Conservation (phyloP, 176 grass and related monocot genomes). For the Ampelocalamus luodianensis region DNA sequence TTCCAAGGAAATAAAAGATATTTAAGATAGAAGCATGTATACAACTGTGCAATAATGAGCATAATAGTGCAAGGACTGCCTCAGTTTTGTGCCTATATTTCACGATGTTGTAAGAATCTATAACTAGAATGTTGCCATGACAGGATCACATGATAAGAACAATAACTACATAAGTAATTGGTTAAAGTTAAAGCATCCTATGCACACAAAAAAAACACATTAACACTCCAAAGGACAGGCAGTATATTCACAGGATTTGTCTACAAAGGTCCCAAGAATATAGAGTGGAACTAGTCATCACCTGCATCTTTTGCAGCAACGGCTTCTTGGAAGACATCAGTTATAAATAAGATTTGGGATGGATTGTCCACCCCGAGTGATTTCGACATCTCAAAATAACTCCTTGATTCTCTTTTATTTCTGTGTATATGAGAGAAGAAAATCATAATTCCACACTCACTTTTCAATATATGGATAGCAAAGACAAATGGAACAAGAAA, state of each 20-base stretch:
- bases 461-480: not conserved
- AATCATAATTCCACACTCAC: slow-evolving; percentile 5
- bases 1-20: not conserved
- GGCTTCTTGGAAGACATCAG: slow-evolving; percentile 90
- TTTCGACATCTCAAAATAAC: slow-evolving; percentile 83
- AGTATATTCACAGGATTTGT: slow-evolving; percentile 20
- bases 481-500: slow-evolving; percentile 39
- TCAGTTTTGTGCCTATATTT: not conserved
- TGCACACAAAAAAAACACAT: not conserved
- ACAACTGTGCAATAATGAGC: not conserved
- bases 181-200: not conserved
- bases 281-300: slow-evolving; percentile 41
- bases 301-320: slow-evolving; percentile 84
- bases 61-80: not conserved
- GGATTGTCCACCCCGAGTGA: slow-evolving; percentile 85
- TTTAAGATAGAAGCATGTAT: not conserved
- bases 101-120: not conserved
- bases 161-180: not conserved
- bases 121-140: not conserved
- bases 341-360: slow-evolving; percentile 85
- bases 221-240: not conserved
- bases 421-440: slow-evolving; percentile 48
- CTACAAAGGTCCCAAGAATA: slow-evolving; percentile 22
- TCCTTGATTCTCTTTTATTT: slow-evolving; percentile 85
- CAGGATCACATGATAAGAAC: not conserved